Percentiles rank a stretch among this genome's conserved stretches.
phyloP scores from a whole-genome alignment of 352 stramenopile species.

The Pythium rhizo-oryzae region DNA sequence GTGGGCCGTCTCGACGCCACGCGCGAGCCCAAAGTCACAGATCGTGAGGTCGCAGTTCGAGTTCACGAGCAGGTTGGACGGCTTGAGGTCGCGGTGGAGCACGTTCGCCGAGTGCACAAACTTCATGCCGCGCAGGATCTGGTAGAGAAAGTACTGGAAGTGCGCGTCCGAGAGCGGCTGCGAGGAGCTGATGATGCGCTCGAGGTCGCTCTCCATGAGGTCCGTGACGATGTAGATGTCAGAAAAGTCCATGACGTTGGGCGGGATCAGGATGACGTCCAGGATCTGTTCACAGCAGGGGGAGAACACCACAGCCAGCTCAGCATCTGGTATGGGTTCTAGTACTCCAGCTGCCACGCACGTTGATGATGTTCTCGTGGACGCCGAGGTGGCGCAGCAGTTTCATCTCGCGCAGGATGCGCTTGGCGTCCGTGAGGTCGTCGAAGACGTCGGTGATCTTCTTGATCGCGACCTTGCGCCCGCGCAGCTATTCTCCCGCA shows the following conservation, averaged over 20 bases:
- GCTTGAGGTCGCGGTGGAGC: conserved; percentile 97
- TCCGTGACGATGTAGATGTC: conserved; percentile 86
- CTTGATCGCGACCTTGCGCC: conserved; percentile 90
- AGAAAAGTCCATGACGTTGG: conserved; percentile 84
- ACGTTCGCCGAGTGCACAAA: conserved; percentile 96
- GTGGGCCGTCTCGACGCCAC: conserved; percentile 63
- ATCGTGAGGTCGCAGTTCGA: conserved; percentile 93
- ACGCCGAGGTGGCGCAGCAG: conserved; percentile 90
- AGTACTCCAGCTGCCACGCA: conserved; percentile 22
- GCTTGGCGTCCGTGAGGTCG: conserved; percentile 92
- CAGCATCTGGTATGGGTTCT: not conserved
- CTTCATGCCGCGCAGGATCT: conserved; percentile 87
- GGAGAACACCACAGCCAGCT: not conserved
- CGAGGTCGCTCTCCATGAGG: conserved; percentile 68
- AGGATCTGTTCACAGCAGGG: too few relatives aligned
- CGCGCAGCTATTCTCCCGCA: conserved; percentile 50
- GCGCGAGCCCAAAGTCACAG: conserved; percentile 91
- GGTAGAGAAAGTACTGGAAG: conserved; percentile 62
- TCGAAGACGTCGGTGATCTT: conserved; percentile 94
- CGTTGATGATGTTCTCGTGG: conserved; percentile 93
- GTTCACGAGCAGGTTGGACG: conserved; percentile 97
- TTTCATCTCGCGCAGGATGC: conserved; percentile 94
- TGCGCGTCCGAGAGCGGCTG: conserved; percentile 47
- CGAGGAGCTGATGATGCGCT: conserved; percentile 63
- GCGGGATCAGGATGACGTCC: conserved; percentile 80